phyloP scores from a whole-genome alignment of 1,139 yeast genomes.

The Saccharomycopsis hybrid region DNA sequence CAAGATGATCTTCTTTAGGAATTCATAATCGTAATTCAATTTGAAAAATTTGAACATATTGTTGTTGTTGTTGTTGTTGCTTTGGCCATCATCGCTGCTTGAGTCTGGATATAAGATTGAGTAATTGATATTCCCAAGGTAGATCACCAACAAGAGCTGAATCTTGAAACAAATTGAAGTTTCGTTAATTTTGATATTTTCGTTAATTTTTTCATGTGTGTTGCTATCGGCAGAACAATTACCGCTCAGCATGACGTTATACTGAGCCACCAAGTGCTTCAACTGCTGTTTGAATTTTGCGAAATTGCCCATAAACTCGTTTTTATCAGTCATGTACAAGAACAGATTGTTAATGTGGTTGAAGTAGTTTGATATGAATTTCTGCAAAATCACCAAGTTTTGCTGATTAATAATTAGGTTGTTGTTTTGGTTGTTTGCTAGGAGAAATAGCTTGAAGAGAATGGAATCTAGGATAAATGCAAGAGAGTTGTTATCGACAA shows the following conservation, averaged over 20 bases:
- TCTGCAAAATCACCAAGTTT: slow-evolving; percentile 9
- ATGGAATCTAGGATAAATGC: slow-evolving; percentile 12
- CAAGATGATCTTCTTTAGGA: slow-evolving; percentile 8
- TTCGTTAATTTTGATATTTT: slow-evolving; percentile 10
- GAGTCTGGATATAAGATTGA: slow-evolving; percentile 7
- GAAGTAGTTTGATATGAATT: slow-evolving; percentile 15
- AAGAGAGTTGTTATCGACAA: slow-evolving; percentile 1
- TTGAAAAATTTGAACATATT: slow-evolving; percentile 13
- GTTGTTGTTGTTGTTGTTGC: neutral
- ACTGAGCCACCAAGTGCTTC: slow-evolving; percentile 6
- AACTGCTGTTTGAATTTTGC: slow-evolving; percentile 14
- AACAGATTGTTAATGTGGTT: slow-evolving; percentile 9
- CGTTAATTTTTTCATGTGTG: neutral
- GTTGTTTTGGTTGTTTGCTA: slow-evolving; percentile 1
- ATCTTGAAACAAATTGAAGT: slow-evolving; percentile 16
- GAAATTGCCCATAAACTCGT: slow-evolving; percentile 11
- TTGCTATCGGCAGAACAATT: neutral
- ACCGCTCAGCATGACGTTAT: slow-evolving; percentile 4
- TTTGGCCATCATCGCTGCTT: neutral
- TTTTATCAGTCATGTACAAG: slow-evolving; percentile 11
- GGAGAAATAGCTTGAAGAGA: slow-evolving; percentile 15
- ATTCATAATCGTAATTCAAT: slow-evolving; percentile 14
- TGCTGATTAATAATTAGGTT: slow-evolving; percentile 5
- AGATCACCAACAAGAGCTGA: slow-evolving; percentile 15
- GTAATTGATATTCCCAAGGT: slow-evolving; percentile 19